phyloP scores from a whole-genome alignment of 202 grass and related monocot genomes.

The Bolboschoenoplectus hybrid region DNA sequence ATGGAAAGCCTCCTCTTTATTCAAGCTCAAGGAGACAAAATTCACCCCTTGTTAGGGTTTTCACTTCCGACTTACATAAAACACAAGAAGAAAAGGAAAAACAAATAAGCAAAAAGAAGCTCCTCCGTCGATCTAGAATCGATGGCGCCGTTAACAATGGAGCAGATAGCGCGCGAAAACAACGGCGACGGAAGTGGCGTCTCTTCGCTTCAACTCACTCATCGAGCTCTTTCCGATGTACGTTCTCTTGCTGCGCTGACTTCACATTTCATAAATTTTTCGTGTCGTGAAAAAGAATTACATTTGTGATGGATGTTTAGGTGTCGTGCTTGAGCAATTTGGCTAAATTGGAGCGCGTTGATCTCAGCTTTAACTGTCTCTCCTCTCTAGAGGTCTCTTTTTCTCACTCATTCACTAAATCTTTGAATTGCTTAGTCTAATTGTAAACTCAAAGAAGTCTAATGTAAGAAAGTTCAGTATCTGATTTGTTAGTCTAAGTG shows the following conservation, averaged over 20 bases:
- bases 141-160: constrained; percentile 60
- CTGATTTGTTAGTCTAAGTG: not conserved
- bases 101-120: not conserved
- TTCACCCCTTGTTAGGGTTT: constrained; percentile 8
- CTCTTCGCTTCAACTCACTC: constrained; percentile 58
- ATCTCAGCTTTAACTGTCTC: constrained; percentile 91
- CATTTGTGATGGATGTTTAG: constrained; percentile 34
- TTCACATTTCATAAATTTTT: not conserved
- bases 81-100: not conserved
- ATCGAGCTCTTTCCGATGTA: constrained; percentile 59
- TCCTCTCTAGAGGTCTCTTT: constrained; percentile 73
- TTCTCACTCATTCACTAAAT: not conserved
- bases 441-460: not conserved
- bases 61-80: not conserved
- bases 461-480: not conserved
- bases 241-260: not conserved
- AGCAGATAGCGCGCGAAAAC: constrained; percentile 47
- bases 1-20: not conserved
- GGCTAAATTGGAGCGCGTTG: constrained; percentile 75
- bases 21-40: not conserved
- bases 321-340: constrained; percentile 78
- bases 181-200: constrained; percentile 40
- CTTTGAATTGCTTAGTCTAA: not conserved
- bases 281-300: not conserved
- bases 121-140: not conserved